phyloP scores from a whole-genome alignment of 257 asterid genomes.

The Solanum virginianum region DNA sequence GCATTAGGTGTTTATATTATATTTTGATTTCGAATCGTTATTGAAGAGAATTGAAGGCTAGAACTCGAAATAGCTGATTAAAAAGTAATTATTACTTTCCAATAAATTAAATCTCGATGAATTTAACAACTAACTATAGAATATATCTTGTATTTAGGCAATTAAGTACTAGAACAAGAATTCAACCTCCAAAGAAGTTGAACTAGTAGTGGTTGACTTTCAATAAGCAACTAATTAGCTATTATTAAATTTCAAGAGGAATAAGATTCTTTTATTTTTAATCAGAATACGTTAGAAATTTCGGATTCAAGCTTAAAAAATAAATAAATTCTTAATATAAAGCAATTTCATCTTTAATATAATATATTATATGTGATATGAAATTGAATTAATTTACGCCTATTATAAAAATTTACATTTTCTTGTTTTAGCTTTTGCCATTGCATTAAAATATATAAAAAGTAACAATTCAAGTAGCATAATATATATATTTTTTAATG shows the following conservation, averaged over 20 bases:
- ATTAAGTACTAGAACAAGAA: not conserved
- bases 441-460: no score
- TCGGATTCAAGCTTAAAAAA: not conserved
- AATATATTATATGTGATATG: not conserved
- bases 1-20: not conserved
- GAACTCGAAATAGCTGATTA: no score
- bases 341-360: not conserved
- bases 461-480: not conserved
- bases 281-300: rapidly evolving
- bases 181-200: not conserved
- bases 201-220: not conserved
- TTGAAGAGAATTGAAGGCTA: no score
- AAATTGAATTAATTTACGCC: not conserved
- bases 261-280: not conserved
- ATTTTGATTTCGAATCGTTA: no score
- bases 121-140: not conserved
- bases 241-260: not conserved
- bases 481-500: not conserved
- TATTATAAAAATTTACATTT: not conserved
- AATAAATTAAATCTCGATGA: no score
- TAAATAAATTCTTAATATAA: not conserved
- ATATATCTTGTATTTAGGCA: not conserved
- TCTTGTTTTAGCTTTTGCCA: not conserved
- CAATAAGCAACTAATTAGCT: not conserved
- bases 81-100: no score